A percentile compares a stretch with the other conserved stretches of the same genome.
These are phyloP conservation scores for Flagelloscypha sp. DNA, from an alignment of 768 basidiomycete species.

Conservation along the genomic window DNA sequence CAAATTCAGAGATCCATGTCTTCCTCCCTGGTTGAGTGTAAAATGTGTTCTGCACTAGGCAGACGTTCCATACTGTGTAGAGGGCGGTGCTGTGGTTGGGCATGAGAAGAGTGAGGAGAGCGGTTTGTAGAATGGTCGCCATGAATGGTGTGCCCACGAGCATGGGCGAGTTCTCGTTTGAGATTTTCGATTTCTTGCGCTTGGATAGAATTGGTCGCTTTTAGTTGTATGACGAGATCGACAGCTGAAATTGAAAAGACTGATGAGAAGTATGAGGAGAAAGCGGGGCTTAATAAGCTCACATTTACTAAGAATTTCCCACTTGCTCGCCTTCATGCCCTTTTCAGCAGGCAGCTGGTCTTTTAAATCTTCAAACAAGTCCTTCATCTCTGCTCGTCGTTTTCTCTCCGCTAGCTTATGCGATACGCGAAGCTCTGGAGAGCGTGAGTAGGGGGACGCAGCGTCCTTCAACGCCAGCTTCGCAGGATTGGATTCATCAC, in stretches of 20 bases:
- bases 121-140: too few relatives aligned
- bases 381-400: conserved; percentile 98
- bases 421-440: conserved; percentile 87
- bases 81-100: too few relatives aligned
- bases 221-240: conserved; percentile 77
- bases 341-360: conserved; percentile 89
- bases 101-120: too few relatives aligned
- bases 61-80: too few relatives aligned
- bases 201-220: conserved; percentile 71
- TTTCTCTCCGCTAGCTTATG: conserved; percentile 98
- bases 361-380: conserved; percentile 91
- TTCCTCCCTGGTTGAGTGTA: too few relatives aligned
- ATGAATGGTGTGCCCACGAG: too few relatives aligned
- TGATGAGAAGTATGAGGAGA: conserved; percentile 8
- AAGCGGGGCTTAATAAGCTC: conserved; percentile 13
- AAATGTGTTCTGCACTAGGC: too few relatives aligned
- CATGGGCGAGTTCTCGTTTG: conserved; percentile 71
- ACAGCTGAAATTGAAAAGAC: conserved; percentile 47
- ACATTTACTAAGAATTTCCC: conserved; percentile 99
- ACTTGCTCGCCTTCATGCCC: conserved; percentile 96
- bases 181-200: conserved; percentile 70
- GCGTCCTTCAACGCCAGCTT: conserved; percentile 35
- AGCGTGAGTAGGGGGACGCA: conserved; percentile 85
- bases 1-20: too few relatives aligned
- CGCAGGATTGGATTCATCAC: conserved; percentile 40